Percentiles rank a stretch among this genome's conserved stretches.
These are phyloP conservation scores for Kalmusia sp. DNA, from an alignment of 2,329 filamentous ascomycete species.

Conservation along the genomic window DNA sequence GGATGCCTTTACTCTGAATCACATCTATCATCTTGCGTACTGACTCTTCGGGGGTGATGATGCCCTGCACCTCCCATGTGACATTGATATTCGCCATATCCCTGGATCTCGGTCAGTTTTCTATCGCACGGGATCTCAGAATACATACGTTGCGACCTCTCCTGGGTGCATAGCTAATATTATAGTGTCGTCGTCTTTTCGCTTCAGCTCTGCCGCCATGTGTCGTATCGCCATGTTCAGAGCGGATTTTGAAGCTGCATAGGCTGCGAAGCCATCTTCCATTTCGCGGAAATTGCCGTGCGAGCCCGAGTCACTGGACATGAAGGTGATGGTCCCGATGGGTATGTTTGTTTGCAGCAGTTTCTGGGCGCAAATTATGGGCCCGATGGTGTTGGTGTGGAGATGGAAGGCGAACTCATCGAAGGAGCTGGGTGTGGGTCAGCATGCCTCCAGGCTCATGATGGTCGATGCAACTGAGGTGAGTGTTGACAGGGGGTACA, in stretches of 20 bases:
- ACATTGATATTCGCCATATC: constrained; percentile 63
- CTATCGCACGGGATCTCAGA: background rate
- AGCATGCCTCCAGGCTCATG: background rate
- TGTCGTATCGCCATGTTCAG: constrained; percentile 64
- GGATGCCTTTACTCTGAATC: constrained; percentile 56
- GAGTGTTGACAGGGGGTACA: too few relatives aligned
- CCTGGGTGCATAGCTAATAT: constrained; percentile 65
- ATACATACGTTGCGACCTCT: constrained; percentile 60
- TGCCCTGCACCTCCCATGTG: constrained; percentile 60
- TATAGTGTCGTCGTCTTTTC: constrained; percentile 57
- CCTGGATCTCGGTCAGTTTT: constrained; percentile 27
- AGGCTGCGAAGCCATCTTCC: constrained; percentile 66
- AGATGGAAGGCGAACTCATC: constrained; percentile 62
- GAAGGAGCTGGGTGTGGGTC: constrained; percentile 53
- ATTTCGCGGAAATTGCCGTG: constrained; percentile 58
- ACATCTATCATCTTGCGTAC: constrained; percentile 60
- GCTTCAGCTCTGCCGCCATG: constrained; percentile 62
- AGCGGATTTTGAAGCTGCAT: constrained; percentile 64
- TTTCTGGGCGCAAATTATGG: constrained; percentile 63
- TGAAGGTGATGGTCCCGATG: constrained; percentile 61
- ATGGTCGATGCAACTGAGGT: background rate
- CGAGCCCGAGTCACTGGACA: constrained; percentile 65
- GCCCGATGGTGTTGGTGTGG: constrained; percentile 65
- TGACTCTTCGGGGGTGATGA: constrained; percentile 59
- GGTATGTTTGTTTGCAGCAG: constrained; percentile 56